Evolutionary conservation across 1,139 yeast genomes (phyloP), one percentile per base, ranked within the genome.

Genomic region (Wickerhamomyces sp.): DNA sequence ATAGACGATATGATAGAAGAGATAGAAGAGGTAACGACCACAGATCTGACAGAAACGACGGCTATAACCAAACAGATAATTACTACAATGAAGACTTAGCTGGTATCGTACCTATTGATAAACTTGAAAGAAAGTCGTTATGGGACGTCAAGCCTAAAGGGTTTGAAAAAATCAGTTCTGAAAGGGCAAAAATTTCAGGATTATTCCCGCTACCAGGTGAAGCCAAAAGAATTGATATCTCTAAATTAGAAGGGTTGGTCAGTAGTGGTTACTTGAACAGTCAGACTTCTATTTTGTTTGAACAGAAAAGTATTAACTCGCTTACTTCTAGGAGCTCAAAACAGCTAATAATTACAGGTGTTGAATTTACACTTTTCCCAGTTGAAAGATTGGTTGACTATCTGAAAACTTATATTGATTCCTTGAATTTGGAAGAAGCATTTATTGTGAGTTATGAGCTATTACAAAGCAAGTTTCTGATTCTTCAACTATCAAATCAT

Each of bases 141-240:
- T 89, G 96, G 96, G 95, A 89, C 36, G 66, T 75, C 14, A 72
- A 73, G 26, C 90, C 96, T 0, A 65, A 70, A 35, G 95, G 90
- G 0, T 86, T 84, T 58, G 95, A 87, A 54, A 72, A 74, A 12
- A 80, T 86, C 3, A 74, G 87, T 2, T 85, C 94, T 0, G 88
- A 81, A 48, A 70, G 85, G 48, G 95, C 95, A 5, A 89, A 89
- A 54, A 67, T 85, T 17, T 78, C 90, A 1, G 96, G 96, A 0
- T 61, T 85, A 4, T 89, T 87, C 52, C 88, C 92, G 1, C 65
- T 78, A 20, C 94, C 94, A 1, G 92, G 92, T 3, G 72, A 74
- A 37, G 78, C 84, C 0, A 68, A 65, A 47, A 77, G 76, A 2
- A 68, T 76, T 33, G 82, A 78, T 52, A 69, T 70, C 33, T 71